phyloP scores from a whole-genome alignment of 2,329 filamentous ascomycete species.

The Balansia obtecta region DNA sequence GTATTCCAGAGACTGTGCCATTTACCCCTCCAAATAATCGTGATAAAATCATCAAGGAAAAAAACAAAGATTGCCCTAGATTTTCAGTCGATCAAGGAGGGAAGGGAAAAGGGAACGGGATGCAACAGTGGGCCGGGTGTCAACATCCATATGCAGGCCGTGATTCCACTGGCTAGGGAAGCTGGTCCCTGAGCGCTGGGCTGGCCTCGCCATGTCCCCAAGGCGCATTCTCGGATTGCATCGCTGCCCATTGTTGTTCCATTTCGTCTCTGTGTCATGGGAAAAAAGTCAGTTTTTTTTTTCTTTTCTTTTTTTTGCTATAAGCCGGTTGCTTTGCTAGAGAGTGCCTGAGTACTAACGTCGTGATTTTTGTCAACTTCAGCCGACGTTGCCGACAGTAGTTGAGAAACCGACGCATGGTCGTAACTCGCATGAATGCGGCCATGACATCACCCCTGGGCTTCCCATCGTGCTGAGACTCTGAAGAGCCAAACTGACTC shows the following conservation, averaged over 20 bases:
- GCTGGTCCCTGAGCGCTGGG: conserved; percentile 14
- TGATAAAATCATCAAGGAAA: background rate
- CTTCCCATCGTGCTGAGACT: conserved; percentile 18
- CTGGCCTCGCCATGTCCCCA: conserved; percentile 15
- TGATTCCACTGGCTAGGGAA: conserved; percentile 8
- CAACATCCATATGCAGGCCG: background rate
- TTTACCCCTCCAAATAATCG: too few species aligned
- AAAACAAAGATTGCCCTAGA: background rate
- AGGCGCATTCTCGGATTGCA: conserved; percentile 22
- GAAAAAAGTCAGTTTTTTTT: conserved; percentile 10
- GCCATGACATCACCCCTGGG: conserved; percentile 35
- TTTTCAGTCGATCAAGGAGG: background rate
- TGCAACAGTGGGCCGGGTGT: background rate
- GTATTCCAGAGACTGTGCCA: too few species aligned
- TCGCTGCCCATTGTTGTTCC: conserved; percentile 21
- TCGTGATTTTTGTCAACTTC: conserved; percentile 23
- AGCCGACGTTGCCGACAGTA: conserved; percentile 34
- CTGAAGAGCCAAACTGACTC: conserved; percentile 14
- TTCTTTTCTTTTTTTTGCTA: too few species aligned
- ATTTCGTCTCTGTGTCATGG: conserved; percentile 21
- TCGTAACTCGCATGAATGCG: conserved; percentile 38
- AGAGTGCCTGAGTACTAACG: conserved; percentile 22
- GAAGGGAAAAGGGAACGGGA: background rate
- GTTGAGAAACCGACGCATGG: conserved; percentile 37
- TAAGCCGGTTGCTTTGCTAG: background rate